Conservation (phyloP, 2,329 filamentous ascomycete genomes). For the Fusarium proliferatum region DNA sequence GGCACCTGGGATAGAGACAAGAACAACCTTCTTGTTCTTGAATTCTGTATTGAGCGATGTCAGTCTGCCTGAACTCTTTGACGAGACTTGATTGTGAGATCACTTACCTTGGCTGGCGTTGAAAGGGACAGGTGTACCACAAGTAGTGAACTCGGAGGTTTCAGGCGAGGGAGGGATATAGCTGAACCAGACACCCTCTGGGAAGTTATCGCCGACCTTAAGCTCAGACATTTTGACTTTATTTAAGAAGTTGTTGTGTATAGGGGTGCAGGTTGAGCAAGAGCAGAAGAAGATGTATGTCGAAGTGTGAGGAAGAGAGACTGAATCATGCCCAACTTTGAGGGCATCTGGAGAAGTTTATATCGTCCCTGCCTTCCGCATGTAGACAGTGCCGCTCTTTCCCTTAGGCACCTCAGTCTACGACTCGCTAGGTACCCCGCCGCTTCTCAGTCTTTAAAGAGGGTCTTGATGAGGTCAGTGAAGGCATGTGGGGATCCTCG, state of each 20-base stretch:
- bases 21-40: slow-evolving; percentile 66
- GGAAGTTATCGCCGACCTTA: slow-evolving; percentile 86
- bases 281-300: slow-evolving; percentile 5
- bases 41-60: slow-evolving; percentile 55
- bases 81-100: not conserved
- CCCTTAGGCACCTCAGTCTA: slow-evolving; percentile 1
- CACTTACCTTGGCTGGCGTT: slow-evolving; percentile 77
- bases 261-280: not conserved
- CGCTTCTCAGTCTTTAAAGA: not conserved
- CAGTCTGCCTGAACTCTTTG: slow-evolving; percentile 8
- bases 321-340: not conserved
- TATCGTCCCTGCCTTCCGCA: slow-evolving; percentile 21
- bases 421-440: not conserved
- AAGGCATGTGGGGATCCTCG: slow-evolving; percentile 36
- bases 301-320: slow-evolving; percentile 6
- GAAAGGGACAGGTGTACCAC: slow-evolving; percentile 82
- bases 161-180: slow-evolving; percentile 84
- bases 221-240: slow-evolving; percentile 67
- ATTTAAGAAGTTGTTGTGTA: not conserved
- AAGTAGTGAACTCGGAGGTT: slow-evolving; percentile 74
- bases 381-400: slow-evolving; percentile 18
- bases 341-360: slow-evolving; percentile 29
- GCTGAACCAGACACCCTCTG: slow-evolving; percentile 81
- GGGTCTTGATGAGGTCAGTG: slow-evolving; percentile 40
- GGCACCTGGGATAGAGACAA: slow-evolving; percentile 72